A percentile compares a stretch with the other conserved stretches of the same genome.
These are phyloP conservation scores for Phyllosticta citribraziliensis DNA, from an alignment of 2,329 filamentous ascomycete genomes.

Conservation along the genomic window DNA sequence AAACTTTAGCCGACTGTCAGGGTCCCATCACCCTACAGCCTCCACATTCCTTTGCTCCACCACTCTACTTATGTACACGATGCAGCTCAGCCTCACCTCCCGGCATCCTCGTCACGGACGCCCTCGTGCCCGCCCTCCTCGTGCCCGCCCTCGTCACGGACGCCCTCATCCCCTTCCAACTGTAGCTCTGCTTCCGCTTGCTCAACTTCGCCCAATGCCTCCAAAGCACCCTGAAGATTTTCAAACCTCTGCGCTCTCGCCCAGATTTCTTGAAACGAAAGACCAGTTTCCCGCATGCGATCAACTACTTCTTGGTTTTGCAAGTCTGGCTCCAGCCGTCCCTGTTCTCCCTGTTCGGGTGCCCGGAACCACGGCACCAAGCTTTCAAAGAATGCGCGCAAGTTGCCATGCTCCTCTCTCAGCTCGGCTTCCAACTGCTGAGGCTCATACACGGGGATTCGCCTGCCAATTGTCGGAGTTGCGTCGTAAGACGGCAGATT, in stretches of 20 bases:
- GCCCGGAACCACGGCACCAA: conserved; percentile 11
- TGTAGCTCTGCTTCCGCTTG: background rate
- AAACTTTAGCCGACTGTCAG: background rate
- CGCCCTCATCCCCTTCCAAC: background rate
- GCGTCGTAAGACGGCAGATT: conserved; percentile 20
- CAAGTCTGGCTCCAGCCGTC: conserved; percentile 1
- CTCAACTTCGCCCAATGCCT: conserved; percentile 2
- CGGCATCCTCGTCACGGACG: background rate
- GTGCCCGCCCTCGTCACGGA: background rate
- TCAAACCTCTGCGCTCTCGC: conserved; percentile 18
- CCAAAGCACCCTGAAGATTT: conserved; percentile 18
- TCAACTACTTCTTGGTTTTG: conserved; percentile 11
- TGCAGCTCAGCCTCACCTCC: background rate
- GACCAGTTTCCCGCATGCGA: conserved; percentile 10
- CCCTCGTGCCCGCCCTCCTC: background rate
- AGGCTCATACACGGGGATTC: background rate
- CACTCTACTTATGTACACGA: background rate
- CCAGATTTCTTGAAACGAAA: conserved; percentile 16
- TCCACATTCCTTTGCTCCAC: background rate
- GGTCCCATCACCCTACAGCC: background rate
- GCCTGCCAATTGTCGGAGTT: background rate
- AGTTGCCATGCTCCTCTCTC: conserved; percentile 9
- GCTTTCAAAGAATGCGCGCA: conserved; percentile 11
- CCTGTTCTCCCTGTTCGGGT: background rate
- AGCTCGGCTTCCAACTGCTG: conserved; percentile 1